Percentiles rank a stretch among this genome's conserved stretches.
Conservation (phyloP, 2,329 filamentous ascomycete species). For the Colletotrichum caudatum region DNA sequence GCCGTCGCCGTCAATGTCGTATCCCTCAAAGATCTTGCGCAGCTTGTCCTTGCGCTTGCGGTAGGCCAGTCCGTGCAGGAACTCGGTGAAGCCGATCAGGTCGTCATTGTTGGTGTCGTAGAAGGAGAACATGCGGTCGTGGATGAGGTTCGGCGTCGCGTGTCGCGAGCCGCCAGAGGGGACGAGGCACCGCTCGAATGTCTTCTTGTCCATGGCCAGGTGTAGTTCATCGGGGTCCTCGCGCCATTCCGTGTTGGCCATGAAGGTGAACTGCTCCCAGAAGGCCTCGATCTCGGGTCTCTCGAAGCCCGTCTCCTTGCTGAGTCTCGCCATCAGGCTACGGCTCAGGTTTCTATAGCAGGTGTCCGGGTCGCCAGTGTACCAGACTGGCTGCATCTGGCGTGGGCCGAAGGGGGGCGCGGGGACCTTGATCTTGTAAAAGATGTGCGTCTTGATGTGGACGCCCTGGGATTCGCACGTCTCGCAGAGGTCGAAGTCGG, state of each 20-base stretch:
- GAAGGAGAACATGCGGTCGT: slow-evolving; percentile 96
- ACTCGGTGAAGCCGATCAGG: slow-evolving; percentile 92
- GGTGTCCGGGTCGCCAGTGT: slow-evolving; percentile 85
- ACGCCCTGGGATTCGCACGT: slow-evolving; percentile 84
- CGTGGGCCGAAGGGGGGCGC: slow-evolving; percentile 85
- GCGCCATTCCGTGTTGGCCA: slow-evolving; percentile 87
- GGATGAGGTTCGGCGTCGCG: slow-evolving; percentile 86
- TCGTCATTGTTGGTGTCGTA: slow-evolving; percentile 93
- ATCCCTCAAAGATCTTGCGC: slow-evolving; percentile 83
- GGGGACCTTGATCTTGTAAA: slow-evolving; percentile 95
- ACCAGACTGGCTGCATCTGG: slow-evolving; percentile 86
- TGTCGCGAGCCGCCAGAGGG: slow-evolving; percentile 85
- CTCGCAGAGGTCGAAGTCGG: slow-evolving; percentile 96
- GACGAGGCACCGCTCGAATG: slow-evolving; percentile 91
- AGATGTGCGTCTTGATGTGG: slow-evolving; percentile 92
- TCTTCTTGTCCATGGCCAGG: slow-evolving; percentile 90
- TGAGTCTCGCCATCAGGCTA: slow-evolving; percentile 74
- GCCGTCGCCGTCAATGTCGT: slow-evolving; percentile 90
- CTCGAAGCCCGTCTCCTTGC: slow-evolving; percentile 82
- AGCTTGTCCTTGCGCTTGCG: slow-evolving; percentile 77
- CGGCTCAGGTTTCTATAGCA: slow-evolving; percentile 76
- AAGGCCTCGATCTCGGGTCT: slow-evolving; percentile 90
- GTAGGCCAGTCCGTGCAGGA: slow-evolving; percentile 83
- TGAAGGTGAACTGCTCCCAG: slow-evolving; percentile 97
- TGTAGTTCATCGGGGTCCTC: slow-evolving; percentile 82